Base-by-base conservation (phyloP, 2,329 filamentous ascomycete genomes). In the Juglanconis sp. region DNA sequence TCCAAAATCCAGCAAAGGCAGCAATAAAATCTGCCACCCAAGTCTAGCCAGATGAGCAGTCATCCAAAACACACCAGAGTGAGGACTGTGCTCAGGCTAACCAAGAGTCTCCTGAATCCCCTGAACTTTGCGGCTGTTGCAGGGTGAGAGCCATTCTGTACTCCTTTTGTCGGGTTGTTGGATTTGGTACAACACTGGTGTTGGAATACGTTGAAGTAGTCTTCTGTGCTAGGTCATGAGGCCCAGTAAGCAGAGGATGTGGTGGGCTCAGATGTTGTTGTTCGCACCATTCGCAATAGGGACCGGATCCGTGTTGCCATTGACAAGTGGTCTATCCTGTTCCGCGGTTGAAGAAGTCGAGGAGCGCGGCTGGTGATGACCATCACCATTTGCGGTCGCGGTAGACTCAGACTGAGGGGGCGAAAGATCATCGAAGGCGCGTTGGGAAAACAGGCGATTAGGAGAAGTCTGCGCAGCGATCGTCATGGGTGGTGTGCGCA, bases 381-480 rank as follows among this genome's bases (percentile, higher is more conserved):
- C 56, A 51, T 59, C 56, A 44, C 67, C 65, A 38, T 68, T 67
- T 8, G 65, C 60, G n/a, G 57, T 58, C 15, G 64, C 52, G 4
- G 63, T 61, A 17, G 55, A 50, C 44, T 67, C 48, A 50, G 54
- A 52, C 60, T 60, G 53, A 7, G 61, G 60, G 7, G 67, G 66
- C 31, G 60, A 67, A 59, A 67, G 62, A 34, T 74, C 75, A 56
- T 77, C 76, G 36, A 71, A 60, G n/a, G 65, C 60, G 11, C 64
- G 30, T 65, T 63, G 60, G 59, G 71, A 58, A 55, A 65, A 57
- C 60, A 61, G 53, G 69, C 71, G 63, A 30, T 70, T 71, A 0
- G 81, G 79, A 8, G 81, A 81, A 32, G 79, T 72, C 60, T 79
- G 77, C 34, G 77, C 70, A 30, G 80, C 82, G 52, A 83, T 84